Percentiles rank a stretch among this genome's conserved stretches.
phyloP scores from a whole-genome alignment of 306 rosid genomes.

The Quercus variabilis region DNA sequence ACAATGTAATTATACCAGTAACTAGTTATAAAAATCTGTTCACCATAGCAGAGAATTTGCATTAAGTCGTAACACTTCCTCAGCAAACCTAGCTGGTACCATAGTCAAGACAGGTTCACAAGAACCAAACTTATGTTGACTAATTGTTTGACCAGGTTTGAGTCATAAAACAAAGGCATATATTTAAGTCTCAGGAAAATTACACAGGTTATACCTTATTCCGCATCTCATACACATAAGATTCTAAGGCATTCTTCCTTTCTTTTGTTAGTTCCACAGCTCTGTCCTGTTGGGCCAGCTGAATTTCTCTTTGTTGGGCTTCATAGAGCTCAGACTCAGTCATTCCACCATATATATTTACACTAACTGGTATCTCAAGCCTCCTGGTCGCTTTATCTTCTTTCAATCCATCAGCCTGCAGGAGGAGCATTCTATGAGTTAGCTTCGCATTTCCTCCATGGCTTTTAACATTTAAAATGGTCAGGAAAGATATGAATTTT shows the following conservation, averaged over 20 bases:
- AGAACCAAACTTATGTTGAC: constrained; percentile 2
- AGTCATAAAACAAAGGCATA: constrained; percentile 20
- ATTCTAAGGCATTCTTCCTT: constrained; percentile 85
- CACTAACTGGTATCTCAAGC: constrained; percentile 60
- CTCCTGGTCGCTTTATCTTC: constrained; percentile 49
- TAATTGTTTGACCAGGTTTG: constrained; percentile 14
- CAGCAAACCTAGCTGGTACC: background rate
- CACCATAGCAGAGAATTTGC: background rate
- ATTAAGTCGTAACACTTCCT: background rate
- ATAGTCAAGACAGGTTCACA: background rate
- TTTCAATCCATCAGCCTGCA: constrained; percentile 56
- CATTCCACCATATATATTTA: constrained; percentile 75
- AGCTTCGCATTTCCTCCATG: constrained; percentile 19
- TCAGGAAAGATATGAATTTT: background rate
- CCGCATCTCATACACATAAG: constrained; percentile 92
- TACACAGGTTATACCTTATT: constrained; percentile 62
- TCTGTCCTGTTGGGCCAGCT: constrained; percentile 75
- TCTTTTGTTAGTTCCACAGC: constrained; percentile 81
- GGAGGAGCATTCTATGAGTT: constrained; percentile 7
- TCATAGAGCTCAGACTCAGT: constrained; percentile 60
- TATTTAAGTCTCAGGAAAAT: constrained; percentile 4
- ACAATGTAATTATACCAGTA: background rate
- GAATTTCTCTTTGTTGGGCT: constrained; percentile 68
- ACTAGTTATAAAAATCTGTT: background rate
- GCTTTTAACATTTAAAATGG: background rate